These are phyloP conservation scores for Aquilaria malaccensis DNA, from an alignment of 345 rosid genomes.

Conservation along the genomic window DNA sequence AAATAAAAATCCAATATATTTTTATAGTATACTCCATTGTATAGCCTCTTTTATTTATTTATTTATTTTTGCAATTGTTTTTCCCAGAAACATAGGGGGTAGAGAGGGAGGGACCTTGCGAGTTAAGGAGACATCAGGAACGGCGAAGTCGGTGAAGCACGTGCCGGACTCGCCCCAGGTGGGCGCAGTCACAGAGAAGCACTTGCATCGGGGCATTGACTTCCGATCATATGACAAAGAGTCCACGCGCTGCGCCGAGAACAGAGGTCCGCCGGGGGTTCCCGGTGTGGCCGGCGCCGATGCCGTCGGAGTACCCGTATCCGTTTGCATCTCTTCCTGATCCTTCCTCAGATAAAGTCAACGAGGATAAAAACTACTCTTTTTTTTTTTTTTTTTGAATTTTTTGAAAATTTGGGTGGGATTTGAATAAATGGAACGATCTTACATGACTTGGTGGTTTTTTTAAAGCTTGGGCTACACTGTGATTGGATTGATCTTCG, in stretches of 20 bases:
- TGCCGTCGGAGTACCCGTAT: conserved; percentile 37
- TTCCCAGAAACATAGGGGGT: too few relatives aligned
- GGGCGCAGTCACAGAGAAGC: conserved; percentile 76
- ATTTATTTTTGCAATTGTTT: background rate
- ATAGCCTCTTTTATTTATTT: background rate
- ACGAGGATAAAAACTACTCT: background rate
- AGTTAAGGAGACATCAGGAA: conserved; percentile 70
- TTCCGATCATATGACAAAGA: conserved; percentile 90
- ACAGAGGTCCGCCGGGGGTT: conserved; percentile 88
- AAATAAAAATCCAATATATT: too few relatives aligned
- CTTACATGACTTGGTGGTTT: conserved; percentile 58
- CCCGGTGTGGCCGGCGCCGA: conserved; percentile 94
- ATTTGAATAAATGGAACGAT: conserved; percentile 3
- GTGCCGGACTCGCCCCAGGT: conserved; percentile 57
- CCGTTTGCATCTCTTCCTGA: conserved; percentile 32
- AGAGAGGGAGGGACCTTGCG: conserved; percentile 60
- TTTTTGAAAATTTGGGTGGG: conserved; percentile 1
- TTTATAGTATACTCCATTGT: too few relatives aligned
- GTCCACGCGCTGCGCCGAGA: conserved; percentile 65
- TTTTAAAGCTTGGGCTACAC: conserved; percentile 49
- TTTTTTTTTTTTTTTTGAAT: conserved; percentile 7
- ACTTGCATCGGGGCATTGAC: conserved; percentile 79
- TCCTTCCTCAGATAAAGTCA: background rate
- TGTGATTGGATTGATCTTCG: conserved; percentile 25
- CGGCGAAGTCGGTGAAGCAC: conserved; percentile 73